These are phyloP conservation scores for Stephania japonica DNA, from an alignment of 164 flowering plant genomes.

Conservation along the genomic window DNA sequence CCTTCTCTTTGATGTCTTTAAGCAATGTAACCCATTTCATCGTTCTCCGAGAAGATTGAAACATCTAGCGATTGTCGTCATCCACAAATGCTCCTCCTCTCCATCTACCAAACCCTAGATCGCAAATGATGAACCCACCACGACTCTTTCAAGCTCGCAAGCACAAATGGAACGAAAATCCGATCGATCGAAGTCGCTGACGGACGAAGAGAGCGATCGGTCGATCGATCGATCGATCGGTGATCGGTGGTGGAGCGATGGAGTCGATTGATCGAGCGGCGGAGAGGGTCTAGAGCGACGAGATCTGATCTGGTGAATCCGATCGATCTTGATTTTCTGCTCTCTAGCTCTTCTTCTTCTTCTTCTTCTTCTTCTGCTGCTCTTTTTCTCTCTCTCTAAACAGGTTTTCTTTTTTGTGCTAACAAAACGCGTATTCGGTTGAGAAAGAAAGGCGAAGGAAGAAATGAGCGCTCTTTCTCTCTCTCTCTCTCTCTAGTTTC, in stretches of 20 bases:
- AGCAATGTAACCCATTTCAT: slow-evolving; percentile 99
- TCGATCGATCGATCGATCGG: no score
- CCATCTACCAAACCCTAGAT: slow-evolving; percentile 29
- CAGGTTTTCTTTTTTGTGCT: slow-evolving; percentile 6
- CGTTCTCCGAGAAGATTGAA: slow-evolving; percentile 46
- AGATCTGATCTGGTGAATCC: slow-evolving; percentile 14
- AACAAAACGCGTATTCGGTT: slow-evolving; percentile 26
- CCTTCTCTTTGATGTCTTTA: slow-evolving; percentile 92
- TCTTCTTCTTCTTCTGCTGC: background rate
- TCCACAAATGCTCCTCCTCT: slow-evolving; percentile 27
- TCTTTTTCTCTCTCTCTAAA: background rate
- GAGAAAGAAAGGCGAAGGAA: slow-evolving; percentile 22
- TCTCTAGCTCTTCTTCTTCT: background rate
- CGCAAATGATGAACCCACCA: slow-evolving; percentile 15
- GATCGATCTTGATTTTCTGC: background rate
- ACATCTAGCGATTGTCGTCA: slow-evolving; percentile 55
- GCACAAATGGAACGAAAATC: background rate
- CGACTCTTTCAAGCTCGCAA: background rate
- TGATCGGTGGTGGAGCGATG: no score
- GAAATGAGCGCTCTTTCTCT: background rate
- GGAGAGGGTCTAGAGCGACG: slow-evolving; percentile 5
- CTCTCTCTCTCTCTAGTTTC: slow-evolving; percentile 8
- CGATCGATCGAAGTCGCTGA: background rate
- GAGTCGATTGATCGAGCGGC: background rate
- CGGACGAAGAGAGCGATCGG: slow-evolving; percentile 9